Evolutionary conservation across 495 filamentous ascomycete genomes (phyloP).

Genomic region (Rusavskia elegans): DNA sequence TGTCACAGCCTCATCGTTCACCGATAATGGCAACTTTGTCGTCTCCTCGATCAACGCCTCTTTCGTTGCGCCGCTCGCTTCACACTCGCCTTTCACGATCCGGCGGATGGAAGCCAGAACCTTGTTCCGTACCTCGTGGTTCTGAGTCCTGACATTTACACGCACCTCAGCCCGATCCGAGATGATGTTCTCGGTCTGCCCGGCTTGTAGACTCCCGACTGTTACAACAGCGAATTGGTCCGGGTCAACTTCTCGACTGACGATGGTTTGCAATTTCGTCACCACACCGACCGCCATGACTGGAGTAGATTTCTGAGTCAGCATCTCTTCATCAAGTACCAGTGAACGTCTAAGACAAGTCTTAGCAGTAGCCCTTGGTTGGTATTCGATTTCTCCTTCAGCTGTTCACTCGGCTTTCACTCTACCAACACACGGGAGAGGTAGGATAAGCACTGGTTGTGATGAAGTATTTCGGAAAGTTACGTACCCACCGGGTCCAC

Average conservation of each 20-base stretch:
- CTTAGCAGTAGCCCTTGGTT: too few relatives aligned
- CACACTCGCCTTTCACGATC: slow-evolving; percentile 36
- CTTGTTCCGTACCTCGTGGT: slow-evolving; percentile 21
- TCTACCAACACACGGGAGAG: too few relatives aligned
- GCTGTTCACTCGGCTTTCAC: too few relatives aligned
- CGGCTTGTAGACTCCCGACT: slow-evolving; percentile 33
- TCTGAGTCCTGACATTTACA: slow-evolving; percentile 30
- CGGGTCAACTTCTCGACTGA: slow-evolving; percentile 32
- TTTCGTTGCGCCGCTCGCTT: slow-evolving; percentile 28
- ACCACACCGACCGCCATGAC: slow-evolving; percentile 33
- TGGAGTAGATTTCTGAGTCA: too few relatives aligned
- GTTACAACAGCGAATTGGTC: slow-evolving; percentile 34
- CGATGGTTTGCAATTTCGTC: slow-evolving; percentile 31
- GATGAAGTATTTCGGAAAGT: too few relatives aligned
- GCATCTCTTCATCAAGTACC: too few relatives aligned
- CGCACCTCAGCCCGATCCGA: slow-evolving; percentile 29
- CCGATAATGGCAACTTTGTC: slow-evolving; percentile 27
- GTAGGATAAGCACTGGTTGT: too few relatives aligned
- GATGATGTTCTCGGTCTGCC: slow-evolving; percentile 38
- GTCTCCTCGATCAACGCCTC: slow-evolving; percentile 28
- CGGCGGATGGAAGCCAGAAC: slow-evolving; percentile 26
- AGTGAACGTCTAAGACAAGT: too few relatives aligned
- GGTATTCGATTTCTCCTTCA: too few relatives aligned
- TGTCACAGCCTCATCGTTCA: slow-evolving; percentile 22
- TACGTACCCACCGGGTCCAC: slow-evolving; percentile 27